A percentile compares a stretch with the other conserved stretches of the same genome.
phyloP scores from a whole-genome alignment of 2,329 filamentous ascomycete genomes.

The Phialophora expanda region DNA sequence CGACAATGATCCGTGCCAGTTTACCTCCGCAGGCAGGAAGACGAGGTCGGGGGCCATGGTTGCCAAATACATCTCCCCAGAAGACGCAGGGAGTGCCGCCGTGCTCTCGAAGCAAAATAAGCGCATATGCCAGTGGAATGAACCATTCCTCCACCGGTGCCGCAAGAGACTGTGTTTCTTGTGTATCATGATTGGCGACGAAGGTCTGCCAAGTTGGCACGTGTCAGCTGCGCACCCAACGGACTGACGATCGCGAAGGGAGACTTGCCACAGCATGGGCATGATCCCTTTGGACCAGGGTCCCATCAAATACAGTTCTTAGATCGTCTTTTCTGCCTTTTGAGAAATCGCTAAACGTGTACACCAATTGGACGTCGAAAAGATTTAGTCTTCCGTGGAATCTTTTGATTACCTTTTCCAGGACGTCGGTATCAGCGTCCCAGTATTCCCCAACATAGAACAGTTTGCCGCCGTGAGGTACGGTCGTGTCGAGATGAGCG shows the following conservation, averaged over 20 bases:
- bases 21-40: constrained; percentile 60
- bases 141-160: constrained; percentile 51
- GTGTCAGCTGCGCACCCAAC: neutral
- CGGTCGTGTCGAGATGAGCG: constrained; percentile 56
- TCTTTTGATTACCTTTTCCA: constrained; percentile 62
- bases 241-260: neutral
- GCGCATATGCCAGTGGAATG: constrained; percentile 72
- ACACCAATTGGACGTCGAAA: constrained; percentile 72
- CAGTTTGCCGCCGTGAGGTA: constrained; percentile 54
- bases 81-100: constrained; percentile 71
- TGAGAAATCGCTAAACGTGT: constrained; percentile 69
- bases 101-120: constrained; percentile 68
- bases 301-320: constrained; percentile 64
- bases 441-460: constrained; percentile 75
- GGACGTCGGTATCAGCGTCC: constrained; percentile 62
- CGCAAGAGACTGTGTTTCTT: constrained; percentile 34
- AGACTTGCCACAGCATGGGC: constrained; percentile 47
- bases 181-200: constrained; percentile 59
- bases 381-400: constrained; percentile 65
- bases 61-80: constrained; percentile 72
- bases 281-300: constrained; percentile 61
- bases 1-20: constrained; percentile 65
- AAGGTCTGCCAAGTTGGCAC: constrained; percentile 31
- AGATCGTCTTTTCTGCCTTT: constrained; percentile 63
- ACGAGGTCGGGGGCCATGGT: constrained; percentile 60